phyloP scores from a whole-genome alignment of 2,329 filamentous ascomycete species.

The Alternaria triticimaculans region DNA sequence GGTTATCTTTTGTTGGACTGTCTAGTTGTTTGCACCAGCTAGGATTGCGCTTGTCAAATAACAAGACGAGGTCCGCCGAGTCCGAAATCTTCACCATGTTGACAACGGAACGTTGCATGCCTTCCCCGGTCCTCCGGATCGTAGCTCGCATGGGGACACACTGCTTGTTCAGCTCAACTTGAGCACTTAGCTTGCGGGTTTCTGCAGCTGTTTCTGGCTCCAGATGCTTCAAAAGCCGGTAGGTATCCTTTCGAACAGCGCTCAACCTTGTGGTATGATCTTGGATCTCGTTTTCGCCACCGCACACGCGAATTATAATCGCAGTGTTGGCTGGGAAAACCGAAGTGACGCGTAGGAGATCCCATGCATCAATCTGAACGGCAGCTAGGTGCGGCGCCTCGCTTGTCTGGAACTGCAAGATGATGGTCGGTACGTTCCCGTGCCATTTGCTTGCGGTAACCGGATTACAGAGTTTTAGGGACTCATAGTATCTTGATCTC shows the following conservation, averaged over 20 bases:
- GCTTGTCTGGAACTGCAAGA: background rate
- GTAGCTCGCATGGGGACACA: background rate
- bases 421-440: background rate
- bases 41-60: background rate
- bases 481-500: accelerated
- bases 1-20: too few species aligned
- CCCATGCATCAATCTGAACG: background rate
- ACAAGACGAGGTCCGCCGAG: accelerated
- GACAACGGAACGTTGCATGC: accelerated
- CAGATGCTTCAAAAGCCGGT: background rate
- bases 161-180: background rate
- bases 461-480: background rate
- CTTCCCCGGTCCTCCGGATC: accelerated
- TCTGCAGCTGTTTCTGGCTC: background rate
- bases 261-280: background rate
- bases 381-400: background rate
- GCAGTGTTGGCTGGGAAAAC: accelerated
- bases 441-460: background rate
- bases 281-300: accelerated
- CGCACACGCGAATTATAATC: background rate
- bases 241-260: background rate
- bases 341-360: background rate
- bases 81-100: accelerated
- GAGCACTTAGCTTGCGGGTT: background rate
- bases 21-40: background rate